Evolutionary conservation across 495 filamentous ascomycete species (phyloP).

Genomic region (Penicillium canescens): DNA sequence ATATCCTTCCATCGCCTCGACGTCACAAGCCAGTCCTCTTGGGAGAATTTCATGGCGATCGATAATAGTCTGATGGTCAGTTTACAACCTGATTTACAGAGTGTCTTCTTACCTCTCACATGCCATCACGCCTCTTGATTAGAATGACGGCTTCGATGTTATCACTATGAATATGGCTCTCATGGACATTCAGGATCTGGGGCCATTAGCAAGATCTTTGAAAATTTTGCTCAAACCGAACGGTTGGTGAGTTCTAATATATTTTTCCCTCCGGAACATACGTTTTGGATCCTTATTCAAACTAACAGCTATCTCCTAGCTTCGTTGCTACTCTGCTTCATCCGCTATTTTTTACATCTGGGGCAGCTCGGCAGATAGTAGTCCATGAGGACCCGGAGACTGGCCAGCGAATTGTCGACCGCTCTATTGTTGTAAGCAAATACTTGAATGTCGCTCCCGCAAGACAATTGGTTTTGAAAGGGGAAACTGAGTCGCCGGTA

Average conservation of each 20-base stretch:
- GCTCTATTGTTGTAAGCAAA: constrained; percentile 4
- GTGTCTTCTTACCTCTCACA: too few relatives aligned
- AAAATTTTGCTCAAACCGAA: neutral
- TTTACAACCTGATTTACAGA: neutral
- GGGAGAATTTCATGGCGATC: neutral
- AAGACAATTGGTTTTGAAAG: constrained; percentile 2
- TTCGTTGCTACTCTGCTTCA: constrained; percentile 15
- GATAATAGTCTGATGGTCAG: neutral
- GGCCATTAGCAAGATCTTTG: constrained; percentile 8
- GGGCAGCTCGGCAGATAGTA: constrained; percentile 7
- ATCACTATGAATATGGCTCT: constrained; percentile 16
- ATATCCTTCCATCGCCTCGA: constrained; percentile 8
- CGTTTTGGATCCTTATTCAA: neutral
- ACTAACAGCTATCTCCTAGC: neutral
- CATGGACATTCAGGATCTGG: constrained; percentile 13
- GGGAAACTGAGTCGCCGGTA: neutral
- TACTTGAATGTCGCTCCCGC: constrained; percentile 4
- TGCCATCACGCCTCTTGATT: neutral
- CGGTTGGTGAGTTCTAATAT: constrained; percentile 1
- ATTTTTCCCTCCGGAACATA: neutral
- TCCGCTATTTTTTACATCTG: constrained; percentile 15
- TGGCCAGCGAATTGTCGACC: constrained; percentile 6
- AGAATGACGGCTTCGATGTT: constrained; percentile 8
- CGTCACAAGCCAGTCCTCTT: neutral
- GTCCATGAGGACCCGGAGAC: constrained; percentile 11